Conservation (phyloP, 2,329 filamentous ascomycete genomes). For the Aureobasidium uvarum region DNA sequence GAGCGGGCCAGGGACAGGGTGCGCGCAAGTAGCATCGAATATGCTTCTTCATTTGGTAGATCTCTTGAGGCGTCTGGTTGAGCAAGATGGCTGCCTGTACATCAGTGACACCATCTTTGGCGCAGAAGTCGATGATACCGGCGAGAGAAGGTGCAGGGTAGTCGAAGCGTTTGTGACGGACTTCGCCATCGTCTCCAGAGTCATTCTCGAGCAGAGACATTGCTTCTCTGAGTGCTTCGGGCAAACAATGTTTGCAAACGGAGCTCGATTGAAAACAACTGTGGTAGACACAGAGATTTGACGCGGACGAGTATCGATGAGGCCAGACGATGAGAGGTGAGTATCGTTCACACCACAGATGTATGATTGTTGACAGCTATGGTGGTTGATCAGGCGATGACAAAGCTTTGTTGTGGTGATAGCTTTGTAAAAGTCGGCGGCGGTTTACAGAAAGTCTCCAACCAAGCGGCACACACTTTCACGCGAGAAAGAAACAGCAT, state of each 20-base stretch:
- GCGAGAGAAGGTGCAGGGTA: not conserved
- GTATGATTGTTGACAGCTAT: not conserved
- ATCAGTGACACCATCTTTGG: not conserved
- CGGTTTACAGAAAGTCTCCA: not conserved
- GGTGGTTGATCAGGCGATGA: not conserved
- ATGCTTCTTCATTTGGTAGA: not conserved
- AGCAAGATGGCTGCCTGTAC: conserved; percentile 2
- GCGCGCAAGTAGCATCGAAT: not conserved
- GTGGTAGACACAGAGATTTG: not conserved
- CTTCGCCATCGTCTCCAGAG: conserved; percentile 8
- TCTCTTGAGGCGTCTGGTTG: not conserved
- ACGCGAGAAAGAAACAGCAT: not conserved
- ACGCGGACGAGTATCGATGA: not conserved
- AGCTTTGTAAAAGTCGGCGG: not conserved
- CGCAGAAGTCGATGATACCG: not conserved
- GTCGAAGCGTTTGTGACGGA: conserved; percentile 12
- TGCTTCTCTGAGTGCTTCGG: not conserved
- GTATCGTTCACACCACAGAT: not conserved
- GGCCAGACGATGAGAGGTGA: no score
- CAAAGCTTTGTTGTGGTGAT: not conserved
- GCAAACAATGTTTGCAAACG: not conserved
- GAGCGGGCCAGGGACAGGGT: not conserved
- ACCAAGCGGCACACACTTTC: no score
- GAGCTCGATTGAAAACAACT: not conserved
- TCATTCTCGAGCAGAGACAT: conserved; percentile 11